A percentile compares a stretch with the other conserved stretches of the same genome.
Evolutionary conservation across 345 rosid genomes (phyloP).

Genomic region (Brassica incana): DNA sequence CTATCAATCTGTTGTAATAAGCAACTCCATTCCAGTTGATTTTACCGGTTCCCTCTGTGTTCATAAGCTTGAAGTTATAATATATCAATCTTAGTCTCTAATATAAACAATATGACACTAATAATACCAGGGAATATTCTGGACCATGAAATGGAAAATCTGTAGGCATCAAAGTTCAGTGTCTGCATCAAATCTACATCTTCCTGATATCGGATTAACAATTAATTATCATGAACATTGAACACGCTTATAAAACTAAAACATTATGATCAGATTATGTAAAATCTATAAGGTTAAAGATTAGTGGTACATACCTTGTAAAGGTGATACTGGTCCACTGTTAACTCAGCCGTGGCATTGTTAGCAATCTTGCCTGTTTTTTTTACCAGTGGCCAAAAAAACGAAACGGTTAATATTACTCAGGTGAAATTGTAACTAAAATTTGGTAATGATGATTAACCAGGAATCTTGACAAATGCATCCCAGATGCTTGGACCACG

Average conservation of each 20-base stretch:
- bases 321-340: constrained; percentile 92
- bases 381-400: background rate
- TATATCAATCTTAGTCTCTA: background rate
- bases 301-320: constrained; percentile 55
- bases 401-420: too few species aligned
- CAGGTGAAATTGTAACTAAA: background rate
- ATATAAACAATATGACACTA: background rate
- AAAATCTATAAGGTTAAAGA: background rate
- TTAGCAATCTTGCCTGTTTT: constrained; percentile 65
- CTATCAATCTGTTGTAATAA: constrained; percentile 80
- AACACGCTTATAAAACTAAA: background rate
- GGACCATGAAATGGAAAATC: constrained; percentile 98
- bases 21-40: constrained; percentile 91
- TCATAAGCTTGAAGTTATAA: background rate
- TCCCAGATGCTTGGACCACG: constrained; percentile 99
- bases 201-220: constrained; percentile 59
- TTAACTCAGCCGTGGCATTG: constrained; percentile 66
- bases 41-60: constrained; percentile 78
- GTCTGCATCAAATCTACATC: constrained; percentile 76
- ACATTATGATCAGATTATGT: background rate
- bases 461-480: constrained; percentile 69
- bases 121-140: constrained; percentile 91
- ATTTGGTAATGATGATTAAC: constrained; percentile 28
- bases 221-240: background rate
- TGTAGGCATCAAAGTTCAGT: constrained; percentile 86